Evolutionary conservation across 2,329 filamentous ascomycete species (phyloP).

Genomic region (Daldinia sp.): DNA sequence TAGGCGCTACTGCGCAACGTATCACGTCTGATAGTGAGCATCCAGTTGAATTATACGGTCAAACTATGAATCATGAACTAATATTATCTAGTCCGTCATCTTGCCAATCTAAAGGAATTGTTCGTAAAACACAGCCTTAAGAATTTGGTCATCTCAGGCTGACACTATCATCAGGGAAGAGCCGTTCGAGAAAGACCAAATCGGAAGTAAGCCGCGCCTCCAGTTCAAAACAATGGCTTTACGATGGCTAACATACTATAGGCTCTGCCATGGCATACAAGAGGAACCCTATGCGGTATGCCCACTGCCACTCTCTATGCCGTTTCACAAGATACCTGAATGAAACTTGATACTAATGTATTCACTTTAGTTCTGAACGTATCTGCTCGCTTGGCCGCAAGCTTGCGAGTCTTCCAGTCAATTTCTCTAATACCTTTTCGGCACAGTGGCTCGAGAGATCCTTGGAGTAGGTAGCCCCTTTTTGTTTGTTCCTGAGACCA

Average conservation of each 20-base stretch:
- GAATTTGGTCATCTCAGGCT: not conserved
- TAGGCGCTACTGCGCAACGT: conserved; percentile 82
- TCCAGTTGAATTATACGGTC: not conserved
- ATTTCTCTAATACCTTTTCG: conserved; percentile 74
- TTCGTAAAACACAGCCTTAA: conserved; percentile 46
- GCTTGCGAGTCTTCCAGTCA: conserved; percentile 50
- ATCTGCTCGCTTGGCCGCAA: conserved; percentile 52
- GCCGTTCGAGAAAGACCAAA: conserved; percentile 77
- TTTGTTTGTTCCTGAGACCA: not conserved
- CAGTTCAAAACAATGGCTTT: not conserved
- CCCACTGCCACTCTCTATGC: not conserved
- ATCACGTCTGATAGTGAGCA: conserved; percentile 73
- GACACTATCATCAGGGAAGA: conserved; percentile 54
- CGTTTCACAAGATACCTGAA: not conserved
- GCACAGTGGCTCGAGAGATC: conserved; percentile 83
- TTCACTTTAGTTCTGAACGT: conserved; percentile 50
- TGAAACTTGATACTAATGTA: not conserved
- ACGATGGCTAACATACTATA: conserved; percentile 17
- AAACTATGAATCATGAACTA: not conserved
- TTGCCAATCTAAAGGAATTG: conserved; percentile 81
- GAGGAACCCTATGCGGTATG: conserved; percentile 45
- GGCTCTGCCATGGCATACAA: conserved; percentile 44
- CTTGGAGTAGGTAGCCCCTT: conserved; percentile 64
- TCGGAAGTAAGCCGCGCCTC: conserved; percentile 56
- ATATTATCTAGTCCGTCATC: conserved; percentile 65